Conservation (phyloP, 106 monocot genomes). For the Allium fistulosum region DNA sequence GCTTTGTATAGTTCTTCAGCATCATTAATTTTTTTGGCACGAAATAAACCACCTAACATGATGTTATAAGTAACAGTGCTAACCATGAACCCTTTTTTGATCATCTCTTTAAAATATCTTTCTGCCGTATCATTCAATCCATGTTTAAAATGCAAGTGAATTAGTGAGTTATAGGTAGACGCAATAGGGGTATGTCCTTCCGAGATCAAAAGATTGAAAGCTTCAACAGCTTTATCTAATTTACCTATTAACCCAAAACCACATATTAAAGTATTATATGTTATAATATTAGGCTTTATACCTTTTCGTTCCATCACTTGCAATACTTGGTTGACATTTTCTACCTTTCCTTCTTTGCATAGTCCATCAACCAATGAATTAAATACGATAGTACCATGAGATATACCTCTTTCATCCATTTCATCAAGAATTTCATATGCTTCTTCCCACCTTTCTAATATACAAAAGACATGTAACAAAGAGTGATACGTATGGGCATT, state of each 20-base stretch:
- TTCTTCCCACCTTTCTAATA: background rate
- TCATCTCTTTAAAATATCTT: slow-evolving; percentile 5
- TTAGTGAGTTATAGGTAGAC: slow-evolving; percentile 12
- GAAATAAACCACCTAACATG: no score
- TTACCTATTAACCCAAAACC: slow-evolving; percentile 9
- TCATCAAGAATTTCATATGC: background rate
- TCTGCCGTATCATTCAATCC: slow-evolving; percentile 5
- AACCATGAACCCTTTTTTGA: no score
- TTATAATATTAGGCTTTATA: slow-evolving; percentile 9
- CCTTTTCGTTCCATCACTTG: slow-evolving; percentile 5
- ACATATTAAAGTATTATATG: slow-evolving; percentile 15
- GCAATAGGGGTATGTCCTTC: slow-evolving; percentile 8
- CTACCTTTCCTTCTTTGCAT: slow-evolving; percentile 10
- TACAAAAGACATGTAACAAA: background rate
- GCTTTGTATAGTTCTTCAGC: no score
- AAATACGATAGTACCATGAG: slow-evolving; percentile 8
- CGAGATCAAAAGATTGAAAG: no score
- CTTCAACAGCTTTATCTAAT: no score
- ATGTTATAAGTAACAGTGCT: slow-evolving; percentile 2
- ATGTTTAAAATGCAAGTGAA: slow-evolving; percentile 3
- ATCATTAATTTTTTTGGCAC: no score
- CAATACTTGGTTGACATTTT: slow-evolving; percentile 7
- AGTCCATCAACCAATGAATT: no score
- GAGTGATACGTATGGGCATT: background rate
- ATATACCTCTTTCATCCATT: background rate